Percentiles rank a stretch among this genome's conserved stretches.
Evolutionary conservation across 306 rosid genomes (phyloP).

Genomic region (Prunus armeniaca): DNA sequence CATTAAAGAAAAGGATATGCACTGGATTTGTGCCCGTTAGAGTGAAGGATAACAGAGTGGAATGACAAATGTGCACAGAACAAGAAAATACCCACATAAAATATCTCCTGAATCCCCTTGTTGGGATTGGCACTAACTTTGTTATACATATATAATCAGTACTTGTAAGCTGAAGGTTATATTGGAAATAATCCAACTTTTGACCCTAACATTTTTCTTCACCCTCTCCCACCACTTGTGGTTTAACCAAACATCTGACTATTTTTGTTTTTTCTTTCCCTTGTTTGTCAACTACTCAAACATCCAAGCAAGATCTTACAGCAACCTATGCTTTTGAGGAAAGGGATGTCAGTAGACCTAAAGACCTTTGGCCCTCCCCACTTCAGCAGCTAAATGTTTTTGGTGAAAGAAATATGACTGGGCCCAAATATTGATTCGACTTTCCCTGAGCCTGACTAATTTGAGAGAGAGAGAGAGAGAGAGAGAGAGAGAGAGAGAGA

Average conservation of each 20-base stretch:
- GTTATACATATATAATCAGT: neutral
- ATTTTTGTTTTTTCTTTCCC: neutral
- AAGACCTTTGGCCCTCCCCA: neutral
- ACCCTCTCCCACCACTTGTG: too few species aligned
- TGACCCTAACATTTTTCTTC: too few species aligned
- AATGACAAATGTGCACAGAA: conserved; percentile 5
- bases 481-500: neutral
- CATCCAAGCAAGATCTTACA: neutral
- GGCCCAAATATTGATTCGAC: too few species aligned
- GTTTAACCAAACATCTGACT: neutral
- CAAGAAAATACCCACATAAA: neutral
- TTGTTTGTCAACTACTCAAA: neutral
- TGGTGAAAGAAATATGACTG: too few species aligned
- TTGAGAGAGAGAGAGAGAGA: neutral
- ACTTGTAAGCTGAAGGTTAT: neutral
- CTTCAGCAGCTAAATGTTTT: too few species aligned
- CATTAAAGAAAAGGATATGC: neutral
- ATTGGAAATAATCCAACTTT: too few species aligned
- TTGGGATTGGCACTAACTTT: neutral
- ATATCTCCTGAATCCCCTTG: neutral
- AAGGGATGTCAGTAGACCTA: neutral
- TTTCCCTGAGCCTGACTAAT: neutral
- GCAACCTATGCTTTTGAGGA: neutral
- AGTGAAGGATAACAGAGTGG: conserved; percentile 1
- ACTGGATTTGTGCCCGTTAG: neutral